Evolutionary conservation across 306 rosid genomes (phyloP).

Genomic region (Leucaena leucocephala): DNA sequence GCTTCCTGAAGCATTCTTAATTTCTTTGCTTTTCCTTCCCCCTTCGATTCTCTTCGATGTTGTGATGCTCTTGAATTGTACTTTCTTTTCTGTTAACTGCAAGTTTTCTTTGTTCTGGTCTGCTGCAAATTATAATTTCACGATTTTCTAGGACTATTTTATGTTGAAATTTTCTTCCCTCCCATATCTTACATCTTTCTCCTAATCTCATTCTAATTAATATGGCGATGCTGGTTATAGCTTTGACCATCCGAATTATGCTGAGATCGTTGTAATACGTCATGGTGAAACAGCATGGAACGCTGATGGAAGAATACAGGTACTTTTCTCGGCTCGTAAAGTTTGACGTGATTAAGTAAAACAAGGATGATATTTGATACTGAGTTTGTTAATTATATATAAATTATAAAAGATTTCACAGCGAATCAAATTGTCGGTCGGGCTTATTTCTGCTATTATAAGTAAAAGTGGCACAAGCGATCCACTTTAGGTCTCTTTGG

Average conservation of each 20-base stretch:
- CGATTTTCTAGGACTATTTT: neutral
- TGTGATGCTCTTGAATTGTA: neutral
- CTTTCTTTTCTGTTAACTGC: neutral
- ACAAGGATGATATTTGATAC: neutral
- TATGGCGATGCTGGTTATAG: conserved; percentile 40
- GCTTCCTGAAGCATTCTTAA: neutral
- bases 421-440: neutral
- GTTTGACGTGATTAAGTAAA: neutral
- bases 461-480: conserved; percentile 13
- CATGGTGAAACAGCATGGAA: conserved; percentile 98
- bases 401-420: neutral
- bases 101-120: neutral
- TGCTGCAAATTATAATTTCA: conserved; percentile 2
- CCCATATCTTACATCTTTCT: neutral
- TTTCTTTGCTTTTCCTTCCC: neutral
- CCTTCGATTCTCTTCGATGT: neutral
- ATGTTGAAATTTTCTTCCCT: neutral
- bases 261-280: conserved; percentile 81
- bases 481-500: neutral
- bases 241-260: conserved; percentile 46
- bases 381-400: neutral
- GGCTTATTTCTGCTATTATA: conserved; percentile 1
- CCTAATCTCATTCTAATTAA: conserved; percentile 31
- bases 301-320: conserved; percentile 78
- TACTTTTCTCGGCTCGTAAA: conserved; percentile 33